These are phyloP conservation scores for Mycena rosella DNA, from an alignment of 768 basidiomycete genomes.

Conservation along the genomic window DNA sequence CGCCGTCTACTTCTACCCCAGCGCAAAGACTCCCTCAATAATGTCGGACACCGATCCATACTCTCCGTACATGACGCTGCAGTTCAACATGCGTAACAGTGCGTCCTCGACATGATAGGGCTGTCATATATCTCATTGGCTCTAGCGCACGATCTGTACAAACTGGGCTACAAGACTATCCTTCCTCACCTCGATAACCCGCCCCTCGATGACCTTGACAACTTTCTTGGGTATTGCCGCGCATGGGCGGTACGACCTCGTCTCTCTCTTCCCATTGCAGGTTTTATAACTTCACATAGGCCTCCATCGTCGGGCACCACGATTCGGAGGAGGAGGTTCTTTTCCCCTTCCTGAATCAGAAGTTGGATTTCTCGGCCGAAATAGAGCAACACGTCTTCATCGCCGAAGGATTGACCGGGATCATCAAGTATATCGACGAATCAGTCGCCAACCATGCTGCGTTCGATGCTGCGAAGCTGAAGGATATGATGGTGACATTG, in stretches of 20 bases:
- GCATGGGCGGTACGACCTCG: slow-evolving; percentile 45
- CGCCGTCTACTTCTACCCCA: slow-evolving; percentile 33
- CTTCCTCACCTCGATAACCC: slow-evolving; percentile 49
- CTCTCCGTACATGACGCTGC: slow-evolving; percentile 24
- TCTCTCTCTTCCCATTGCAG: background rate
- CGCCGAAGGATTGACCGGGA: slow-evolving; percentile 44
- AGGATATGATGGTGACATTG: slow-evolving; percentile 44
- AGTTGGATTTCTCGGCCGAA: slow-evolving; percentile 55
- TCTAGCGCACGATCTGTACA: slow-evolving; percentile 51
- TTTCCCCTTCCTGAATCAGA: slow-evolving; percentile 51
- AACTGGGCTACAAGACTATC: slow-evolving; percentile 52
- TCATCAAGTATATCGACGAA: slow-evolving; percentile 42
- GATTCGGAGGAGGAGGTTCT: slow-evolving; percentile 51
- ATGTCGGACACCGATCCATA: slow-evolving; percentile 18
- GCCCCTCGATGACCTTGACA: slow-evolving; percentile 50
- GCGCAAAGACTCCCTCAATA: slow-evolving; percentile 4
- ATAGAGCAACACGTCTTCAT: slow-evolving; percentile 51
- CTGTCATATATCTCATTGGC: background rate
- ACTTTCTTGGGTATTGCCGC: slow-evolving; percentile 56
- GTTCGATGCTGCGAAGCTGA: slow-evolving; percentile 47
- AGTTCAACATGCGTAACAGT: slow-evolving; percentile 38
- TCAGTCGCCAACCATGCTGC: slow-evolving; percentile 43
- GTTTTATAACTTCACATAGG: background rate
- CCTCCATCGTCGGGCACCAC: slow-evolving; percentile 51
- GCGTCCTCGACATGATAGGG: background rate